Percentiles rank a stretch among this genome's conserved stretches.
phyloP scores from a whole-genome alignment of 2,329 filamentous ascomycete genomes.

The Exophiala calicioides region DNA sequence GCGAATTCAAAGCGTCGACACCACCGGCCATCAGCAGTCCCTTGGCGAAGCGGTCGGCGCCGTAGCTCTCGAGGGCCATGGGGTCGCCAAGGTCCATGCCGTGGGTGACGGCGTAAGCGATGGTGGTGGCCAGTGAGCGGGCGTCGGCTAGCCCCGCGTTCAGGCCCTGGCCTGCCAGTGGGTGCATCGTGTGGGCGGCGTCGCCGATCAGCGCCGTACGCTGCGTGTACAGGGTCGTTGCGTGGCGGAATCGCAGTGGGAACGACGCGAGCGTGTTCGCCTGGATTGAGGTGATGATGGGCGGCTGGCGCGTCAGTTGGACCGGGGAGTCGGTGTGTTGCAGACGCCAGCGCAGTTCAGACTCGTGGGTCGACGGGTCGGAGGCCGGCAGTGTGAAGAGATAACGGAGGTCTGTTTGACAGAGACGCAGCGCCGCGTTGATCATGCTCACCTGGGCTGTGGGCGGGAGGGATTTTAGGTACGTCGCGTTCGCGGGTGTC shows the following conservation, averaged over 20 bases:
- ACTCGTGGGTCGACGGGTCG: constrained; percentile 16
- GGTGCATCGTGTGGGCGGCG: constrained; percentile 92
- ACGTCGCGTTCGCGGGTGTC: constrained; percentile 73
- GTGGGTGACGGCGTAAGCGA: constrained; percentile 74
- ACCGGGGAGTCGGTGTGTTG: constrained; percentile 66
- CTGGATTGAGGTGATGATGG: constrained; percentile 69
- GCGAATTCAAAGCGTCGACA: constrained; percentile 27
- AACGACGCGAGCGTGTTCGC: constrained; percentile 82
- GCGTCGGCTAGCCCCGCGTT: constrained; percentile 93
- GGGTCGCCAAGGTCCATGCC: constrained; percentile 83
- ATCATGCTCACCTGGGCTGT: constrained; percentile 81
- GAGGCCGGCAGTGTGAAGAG: constrained; percentile 67
- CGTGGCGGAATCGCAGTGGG: constrained; percentile 85
- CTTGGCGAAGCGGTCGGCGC: constrained; percentile 72
- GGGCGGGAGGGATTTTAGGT: constrained; percentile 72
- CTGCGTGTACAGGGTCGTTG: constrained; percentile 88
- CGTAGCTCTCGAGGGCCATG: constrained; percentile 79
- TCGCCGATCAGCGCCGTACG: constrained; percentile 92
- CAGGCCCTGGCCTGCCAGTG: constrained; percentile 88
- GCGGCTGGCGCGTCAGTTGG: constrained; percentile 55
- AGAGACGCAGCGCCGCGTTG: constrained; percentile 87
- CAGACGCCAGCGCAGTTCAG: constrained; percentile 78
- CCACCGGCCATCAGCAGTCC: constrained; percentile 29
- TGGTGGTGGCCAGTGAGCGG: constrained; percentile 71
- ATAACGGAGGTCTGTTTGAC: constrained; percentile 75